These are phyloP conservation scores for Eucalyptus brandiana DNA, from an alignment of 345 rosid species.

Conservation along the genomic window DNA sequence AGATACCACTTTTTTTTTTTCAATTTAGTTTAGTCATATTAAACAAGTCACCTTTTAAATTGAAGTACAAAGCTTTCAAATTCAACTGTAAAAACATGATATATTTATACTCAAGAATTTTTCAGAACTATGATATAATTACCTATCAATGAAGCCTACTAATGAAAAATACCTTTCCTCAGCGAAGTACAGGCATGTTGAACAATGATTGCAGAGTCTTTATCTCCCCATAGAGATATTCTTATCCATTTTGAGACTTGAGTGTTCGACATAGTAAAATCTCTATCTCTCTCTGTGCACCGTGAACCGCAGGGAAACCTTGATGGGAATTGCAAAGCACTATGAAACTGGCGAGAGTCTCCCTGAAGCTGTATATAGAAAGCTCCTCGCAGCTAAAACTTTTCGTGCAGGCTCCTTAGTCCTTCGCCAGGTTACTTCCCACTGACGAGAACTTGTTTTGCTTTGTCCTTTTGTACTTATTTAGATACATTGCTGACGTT, in stretches of 20 bases:
- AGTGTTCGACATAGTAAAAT: too few species aligned
- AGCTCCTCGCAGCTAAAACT: constrained; percentile 89
- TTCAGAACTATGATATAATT: neutral
- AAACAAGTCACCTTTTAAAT: neutral
- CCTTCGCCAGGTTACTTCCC: constrained; percentile 66
- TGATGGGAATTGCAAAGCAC: constrained; percentile 91
- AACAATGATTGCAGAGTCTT: neutral
- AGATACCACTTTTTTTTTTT: neutral
- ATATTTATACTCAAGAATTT: neutral
- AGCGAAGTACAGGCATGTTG: neutral
- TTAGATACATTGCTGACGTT: neutral
- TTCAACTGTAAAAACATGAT: neutral
- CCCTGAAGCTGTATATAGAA: constrained; percentile 67
- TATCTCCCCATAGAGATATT: neutral
- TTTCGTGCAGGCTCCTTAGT: constrained; percentile 76
- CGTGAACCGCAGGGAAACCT: constrained; percentile 47
- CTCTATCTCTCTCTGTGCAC: neutral
- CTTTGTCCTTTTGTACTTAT: neutral
- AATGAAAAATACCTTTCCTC: neutral
- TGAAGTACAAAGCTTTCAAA: neutral
- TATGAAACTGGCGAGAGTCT: constrained; percentile 73
- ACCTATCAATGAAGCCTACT: neutral
- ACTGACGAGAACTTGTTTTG: neutral
- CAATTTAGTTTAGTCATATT: neutral
- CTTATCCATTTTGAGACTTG: neutral